phyloP scores from a whole-genome alignment of 2,329 filamentous ascomycete genomes.

The Monilinia vaccinii-corymbosi region DNA sequence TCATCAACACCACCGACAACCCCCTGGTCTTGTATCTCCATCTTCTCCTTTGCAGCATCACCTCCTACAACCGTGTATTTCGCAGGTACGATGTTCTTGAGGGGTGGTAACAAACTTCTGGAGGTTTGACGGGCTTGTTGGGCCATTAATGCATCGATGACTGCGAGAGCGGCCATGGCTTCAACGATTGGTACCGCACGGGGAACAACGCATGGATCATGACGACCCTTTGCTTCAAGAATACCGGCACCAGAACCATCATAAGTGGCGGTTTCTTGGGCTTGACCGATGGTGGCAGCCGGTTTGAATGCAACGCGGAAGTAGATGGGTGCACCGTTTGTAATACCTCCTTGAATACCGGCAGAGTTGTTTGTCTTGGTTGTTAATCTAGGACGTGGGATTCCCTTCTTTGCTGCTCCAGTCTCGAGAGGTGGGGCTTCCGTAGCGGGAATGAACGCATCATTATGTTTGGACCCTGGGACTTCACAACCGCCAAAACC shows the following conservation, averaged over 20 bases:
- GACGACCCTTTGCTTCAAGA: conserved; percentile 83
- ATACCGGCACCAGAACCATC: conserved; percentile 60
- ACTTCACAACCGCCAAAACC: conserved; percentile 84
- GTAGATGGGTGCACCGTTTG: conserved; percentile 88
- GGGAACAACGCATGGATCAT: conserved; percentile 81
- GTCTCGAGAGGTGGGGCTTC: conserved; percentile 35
- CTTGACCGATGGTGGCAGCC: conserved; percentile 83
- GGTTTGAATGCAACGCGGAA: conserved; percentile 95
- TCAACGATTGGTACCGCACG: conserved; percentile 83
- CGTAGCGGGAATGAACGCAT: conserved; percentile 60
- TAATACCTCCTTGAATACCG: conserved; percentile 91
- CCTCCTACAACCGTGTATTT: conserved; percentile 16
- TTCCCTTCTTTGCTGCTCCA: conserved; percentile 36
- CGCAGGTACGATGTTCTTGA: conserved; percentile 25
- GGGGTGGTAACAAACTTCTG: conserved; percentile 36
- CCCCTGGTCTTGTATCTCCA: conserved; percentile 11
- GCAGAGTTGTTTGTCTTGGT: conserved; percentile 94
- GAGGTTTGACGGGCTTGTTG: conserved; percentile 57
- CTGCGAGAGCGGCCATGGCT: conserved; percentile 78
- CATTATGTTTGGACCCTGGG: conserved; percentile 85
- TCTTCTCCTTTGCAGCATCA: conserved; percentile 13
- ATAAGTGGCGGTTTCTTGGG: conserved; percentile 76
- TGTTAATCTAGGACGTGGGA: conserved; percentile 53
- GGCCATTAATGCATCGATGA: conserved; percentile 80
- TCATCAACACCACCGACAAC: conserved; percentile 6